Base-by-base conservation (phyloP, 108 stramenopile species). In the Epithemia pelagica region DNA sequence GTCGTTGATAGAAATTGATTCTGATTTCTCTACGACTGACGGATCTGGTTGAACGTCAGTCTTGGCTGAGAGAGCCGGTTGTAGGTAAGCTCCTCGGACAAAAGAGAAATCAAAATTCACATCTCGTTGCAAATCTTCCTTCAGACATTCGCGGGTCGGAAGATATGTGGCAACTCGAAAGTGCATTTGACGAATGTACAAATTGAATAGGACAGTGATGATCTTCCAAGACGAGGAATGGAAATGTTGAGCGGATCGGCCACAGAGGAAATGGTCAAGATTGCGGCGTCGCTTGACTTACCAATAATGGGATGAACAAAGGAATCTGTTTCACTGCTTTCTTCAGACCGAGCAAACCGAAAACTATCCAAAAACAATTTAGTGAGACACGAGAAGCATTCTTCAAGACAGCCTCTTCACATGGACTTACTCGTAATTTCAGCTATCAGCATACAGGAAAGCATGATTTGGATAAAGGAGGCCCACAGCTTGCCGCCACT, bases 401-500 rank as follows among this genome's bases (percentile, higher is more conserved):
- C 18, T n/a, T 52, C 52, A 52, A 15, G 15, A 52, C 52, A 52
- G 20, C 15, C 18, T 52, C 20, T 52, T 20, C 15, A 19, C 52
- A 15, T 52, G 15, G 52, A 52, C 52, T 52, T 20, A 52, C 52
- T 66, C 57, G 78, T 76, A 26, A 84, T 58, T 61, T 88, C 72
- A 2, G 79, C 77, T 22, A 88, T 63, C 23, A 83, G 61, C 73
- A 88, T 82, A 26, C 64, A 72, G 7, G 66, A 59, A 15, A 83
- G 68, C 3, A 78, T 57, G 24, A 88, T 58, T 24, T 66, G 28
- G 31, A 81, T 68, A 57, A 88, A 85, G 28, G 57, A 64, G 10
- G 72, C 54, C 84, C 81, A 85, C 0, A 85, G 33, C 24, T 70
- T 74, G 0, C 84, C 84, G 28, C 84, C 84, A 24, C 53, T 65